Evolutionary conservation across 2,329 filamentous ascomycete species (phyloP), one percentile per base, ranked within the genome.

Genomic region (Mollisia scopiformis): DNA sequence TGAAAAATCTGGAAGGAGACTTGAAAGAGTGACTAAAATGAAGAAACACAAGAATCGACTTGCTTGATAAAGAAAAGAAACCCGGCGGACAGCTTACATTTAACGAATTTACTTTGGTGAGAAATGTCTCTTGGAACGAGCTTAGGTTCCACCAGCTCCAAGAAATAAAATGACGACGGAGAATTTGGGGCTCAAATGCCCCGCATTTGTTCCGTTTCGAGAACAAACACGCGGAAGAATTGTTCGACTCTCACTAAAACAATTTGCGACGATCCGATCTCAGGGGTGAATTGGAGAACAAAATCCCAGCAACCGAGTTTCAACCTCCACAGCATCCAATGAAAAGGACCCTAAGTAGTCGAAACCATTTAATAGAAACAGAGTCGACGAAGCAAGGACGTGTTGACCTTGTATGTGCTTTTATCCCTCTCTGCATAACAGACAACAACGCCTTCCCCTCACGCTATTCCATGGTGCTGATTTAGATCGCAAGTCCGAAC

Each of bases 1-100:
- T 50, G 25, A 57, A 58, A 35, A 31, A 54, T 25, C 23, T 28
- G 39, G n/a, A 23, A 49, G 8, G 46, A 63, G n/a, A 69, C 71
- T 51, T n/a, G n/a, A 41, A 51, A 41, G 55, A 41, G 46, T 35
- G 46, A 41, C 13, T n/a, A n/a, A 19, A 4, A 21, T 43, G 16
- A 11, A 23, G 16, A 19, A 43, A 43, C 16, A 11, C 39, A 21
- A 23, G 19, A 5, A 11, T 43, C 8, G 7, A 19, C 19, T 3
- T 43, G 39, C 39, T 43, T 43, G 23, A 28, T 8, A 37, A 28
- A 27, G 16, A 43, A 2, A 43, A 21, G 16, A 21, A 43, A 11
- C 7, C 8, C 19, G 39, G 10, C 11, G 4, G 39, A 43, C 10
- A 21, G 39, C 39, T 21, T 11, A 43, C 16, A 6, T 21, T 43